phyloP scores from a whole-genome alignment of 129 eudicot species.

The Pittosporum tobira region DNA sequence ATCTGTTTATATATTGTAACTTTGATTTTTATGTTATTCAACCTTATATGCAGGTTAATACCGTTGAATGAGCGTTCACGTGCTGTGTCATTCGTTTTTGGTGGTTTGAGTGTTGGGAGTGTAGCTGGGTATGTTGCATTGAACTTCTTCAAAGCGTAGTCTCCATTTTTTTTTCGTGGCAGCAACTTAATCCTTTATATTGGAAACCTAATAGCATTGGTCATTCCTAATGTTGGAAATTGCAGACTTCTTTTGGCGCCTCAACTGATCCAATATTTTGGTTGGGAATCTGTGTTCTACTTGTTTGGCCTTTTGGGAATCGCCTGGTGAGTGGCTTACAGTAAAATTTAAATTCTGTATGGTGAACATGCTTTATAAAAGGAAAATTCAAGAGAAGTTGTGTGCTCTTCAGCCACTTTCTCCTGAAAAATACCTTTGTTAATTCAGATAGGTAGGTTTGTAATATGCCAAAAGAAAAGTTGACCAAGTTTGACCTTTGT shows the following conservation, averaged over 20 bases:
- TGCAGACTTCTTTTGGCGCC: constrained; percentile 98
- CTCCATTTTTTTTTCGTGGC: neutral
- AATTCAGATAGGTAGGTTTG: neutral
- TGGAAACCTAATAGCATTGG: neutral
- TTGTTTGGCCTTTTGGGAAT: constrained; percentile 80
- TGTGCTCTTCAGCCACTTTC: neutral
- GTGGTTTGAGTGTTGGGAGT: constrained; percentile 95
- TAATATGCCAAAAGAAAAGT: neutral
- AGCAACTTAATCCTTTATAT: neutral
- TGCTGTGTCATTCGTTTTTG: constrained; percentile 96
- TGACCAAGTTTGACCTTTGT: neutral
- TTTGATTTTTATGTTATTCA: constrained; percentile 5
- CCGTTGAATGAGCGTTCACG: constrained; percentile 93
- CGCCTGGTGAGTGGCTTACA: constrained; percentile 60
- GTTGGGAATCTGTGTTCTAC: constrained; percentile 97
- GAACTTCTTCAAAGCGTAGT: neutral
- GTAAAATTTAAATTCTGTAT: neutral
- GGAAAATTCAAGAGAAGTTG: neutral
- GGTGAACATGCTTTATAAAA: neutral
- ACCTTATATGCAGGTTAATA: constrained; percentile 49
- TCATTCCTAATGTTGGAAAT: constrained; percentile 8
- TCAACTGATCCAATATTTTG: constrained; percentile 73
- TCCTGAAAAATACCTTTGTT: neutral
- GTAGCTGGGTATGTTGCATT: constrained; percentile 65
- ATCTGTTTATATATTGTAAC: too few species aligned